Base-by-base conservation (phyloP, 768 basidiomycete genomes). In the Calvatia gigantea region DNA sequence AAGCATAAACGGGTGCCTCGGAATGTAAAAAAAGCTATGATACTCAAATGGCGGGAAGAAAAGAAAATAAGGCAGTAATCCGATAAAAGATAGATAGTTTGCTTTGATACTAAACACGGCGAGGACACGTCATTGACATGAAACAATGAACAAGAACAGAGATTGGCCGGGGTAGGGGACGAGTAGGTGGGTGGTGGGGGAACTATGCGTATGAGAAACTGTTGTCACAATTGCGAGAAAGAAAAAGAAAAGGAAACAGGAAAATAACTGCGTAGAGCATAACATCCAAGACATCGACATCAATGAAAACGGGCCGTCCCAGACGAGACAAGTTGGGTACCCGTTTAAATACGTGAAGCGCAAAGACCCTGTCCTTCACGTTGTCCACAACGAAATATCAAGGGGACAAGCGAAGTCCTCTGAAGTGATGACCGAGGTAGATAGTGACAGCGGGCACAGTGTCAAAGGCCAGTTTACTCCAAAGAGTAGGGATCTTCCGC, bases 191-290 rank as follows among this genome's bases (percentile, higher is more conserved):
- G 41, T 19, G 19, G 12, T 11, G 27, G 5, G 25, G n/a, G 14
- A 52, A 32, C 29, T 42, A 42, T 42, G 41, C 32, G 42, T 32
- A 32, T 33, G 23, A 15, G 31, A 52, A 28, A 31, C 54, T 55
- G 54, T 55, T 55, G 46, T 37, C 54, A 55, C 54, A 55, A 55
- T 48, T 54, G 54, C 44, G 33, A 11, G 37, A 29, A 31, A 49
- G n/a, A 33, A 23, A 51, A 17, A 32, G 15, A 33, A 32, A 31
- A 32, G 19, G 32, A 46, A 27, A 14, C 44, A 27, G 19, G 23
- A 51, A 51, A 51, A 35, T 45, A 27, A 45, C 27, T 45, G 43
- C 43, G 25, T 42, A 15, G 5, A 28, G 14, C 23, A 39, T 7
- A 39, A 47, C 33, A 55, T 38, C 45, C 45, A 55, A 55, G 43